These are phyloP conservation scores for Cordyceps javanica DNA, from an alignment of 2,329 filamentous ascomycete genomes.

Conservation along the genomic window DNA sequence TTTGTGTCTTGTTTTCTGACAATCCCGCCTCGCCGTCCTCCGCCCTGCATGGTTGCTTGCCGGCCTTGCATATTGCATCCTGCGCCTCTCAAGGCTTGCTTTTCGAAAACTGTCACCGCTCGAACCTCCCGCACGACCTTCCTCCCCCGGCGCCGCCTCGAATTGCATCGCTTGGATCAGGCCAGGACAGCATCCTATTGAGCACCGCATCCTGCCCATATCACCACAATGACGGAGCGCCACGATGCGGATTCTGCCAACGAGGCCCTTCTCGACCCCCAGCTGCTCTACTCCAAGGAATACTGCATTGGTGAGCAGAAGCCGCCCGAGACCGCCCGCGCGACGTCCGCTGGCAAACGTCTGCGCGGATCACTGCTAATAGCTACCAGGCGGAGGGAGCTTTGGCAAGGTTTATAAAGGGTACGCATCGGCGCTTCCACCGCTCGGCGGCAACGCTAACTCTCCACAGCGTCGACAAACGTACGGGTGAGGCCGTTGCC, in stretches of 20 bases:
- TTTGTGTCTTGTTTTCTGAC: conserved; percentile 13
- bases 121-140: neutral
- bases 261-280: conserved; percentile 66
- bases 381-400: conserved; percentile 72
- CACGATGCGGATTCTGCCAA: conserved; percentile 41
- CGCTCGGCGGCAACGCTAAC: conserved; percentile 9
- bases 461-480: conserved; percentile 75
- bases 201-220: conserved; percentile 2
- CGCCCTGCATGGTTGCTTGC: conserved; percentile 7
- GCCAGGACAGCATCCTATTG: neutral
- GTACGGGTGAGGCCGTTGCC: conserved; percentile 86
- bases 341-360: neutral
- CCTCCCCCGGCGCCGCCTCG: neutral
- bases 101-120: neutral
- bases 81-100: neutral
- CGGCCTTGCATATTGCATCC: conserved; percentile 1
- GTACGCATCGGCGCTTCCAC: conserved; percentile 38
- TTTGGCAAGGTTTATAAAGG: conserved; percentile 99
- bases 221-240: conserved; percentile 40
- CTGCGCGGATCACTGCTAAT: neutral
- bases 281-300: conserved; percentile 88
- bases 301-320: conserved; percentile 67
- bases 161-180: neutral
- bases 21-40: neutral
- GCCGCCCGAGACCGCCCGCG: neutral